phyloP scores from a whole-genome alignment of 805 yeast species.

The Deakozyma indianensis region DNA sequence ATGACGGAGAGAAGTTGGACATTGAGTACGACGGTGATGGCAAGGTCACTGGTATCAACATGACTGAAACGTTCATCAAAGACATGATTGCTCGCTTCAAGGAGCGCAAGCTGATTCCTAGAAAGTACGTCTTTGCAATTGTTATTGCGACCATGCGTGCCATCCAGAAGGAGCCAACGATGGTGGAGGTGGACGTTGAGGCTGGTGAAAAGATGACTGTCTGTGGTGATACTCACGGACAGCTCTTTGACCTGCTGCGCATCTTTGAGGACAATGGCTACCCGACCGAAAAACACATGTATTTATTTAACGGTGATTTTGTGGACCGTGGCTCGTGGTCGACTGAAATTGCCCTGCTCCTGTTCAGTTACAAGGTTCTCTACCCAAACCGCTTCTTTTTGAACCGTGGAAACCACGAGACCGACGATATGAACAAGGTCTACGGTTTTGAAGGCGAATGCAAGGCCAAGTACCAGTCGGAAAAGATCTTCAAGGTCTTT shows the following conservation, averaged over 20 bases:
- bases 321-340: conserved; percentile 99
- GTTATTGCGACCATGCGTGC: conserved; percentile 55
- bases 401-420: conserved; percentile 95
- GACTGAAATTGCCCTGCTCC: conserved; percentile 78
- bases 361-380: conserved; percentile 62
- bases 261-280: conserved; percentile 62
- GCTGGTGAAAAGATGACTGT: conserved; percentile 46
- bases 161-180: conserved; percentile 50
- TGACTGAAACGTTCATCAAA: conserved; percentile 41
- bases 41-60: conserved; percentile 24
- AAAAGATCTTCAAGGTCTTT: conserved; percentile 66
- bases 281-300: conserved; percentile 53
- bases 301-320: conserved; percentile 90
- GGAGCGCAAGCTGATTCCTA: conserved; percentile 60
- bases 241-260: conserved; percentile 77
- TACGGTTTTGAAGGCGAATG: conserved; percentile 97
- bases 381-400: conserved; percentile 58
- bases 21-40: conserved; percentile 24
- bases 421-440: conserved; percentile 90
- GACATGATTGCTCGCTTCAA: conserved; percentile 59
- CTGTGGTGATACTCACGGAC: conserved; percentile 98
- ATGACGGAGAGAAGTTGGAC: conserved; percentile 44
- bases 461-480: conserved; percentile 65
- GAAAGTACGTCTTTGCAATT: conserved; percentile 70
- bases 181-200: conserved; percentile 49